These are phyloP conservation scores for Tubosaeta brunneosetosa DNA, from an alignment of 768 basidiomycete species.

Conservation along the genomic window DNA sequence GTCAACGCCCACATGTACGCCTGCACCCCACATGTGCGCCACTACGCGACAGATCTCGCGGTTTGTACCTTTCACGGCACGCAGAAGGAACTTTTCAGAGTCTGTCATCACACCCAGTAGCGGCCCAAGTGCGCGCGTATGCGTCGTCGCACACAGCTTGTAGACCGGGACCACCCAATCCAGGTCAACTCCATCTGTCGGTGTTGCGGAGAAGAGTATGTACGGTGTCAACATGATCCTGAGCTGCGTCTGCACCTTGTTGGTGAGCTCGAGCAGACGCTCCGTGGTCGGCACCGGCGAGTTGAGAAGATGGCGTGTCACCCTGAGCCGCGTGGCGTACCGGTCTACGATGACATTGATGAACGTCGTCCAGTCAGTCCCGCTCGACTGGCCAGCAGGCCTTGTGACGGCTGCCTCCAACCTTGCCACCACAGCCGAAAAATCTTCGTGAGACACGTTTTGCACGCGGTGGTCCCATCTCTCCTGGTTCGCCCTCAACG, in stretches of 20 bases:
- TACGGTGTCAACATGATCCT: slow-evolving; percentile 30
- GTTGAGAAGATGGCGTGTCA: slow-evolving; percentile 22
- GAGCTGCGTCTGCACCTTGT: slow-evolving; percentile 20
- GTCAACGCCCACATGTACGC: not conserved
- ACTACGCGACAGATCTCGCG: not conserved
- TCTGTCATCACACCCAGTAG: not conserved
- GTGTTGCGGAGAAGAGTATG: slow-evolving; percentile 15
- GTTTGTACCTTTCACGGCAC: not conserved
- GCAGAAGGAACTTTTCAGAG: not conserved
- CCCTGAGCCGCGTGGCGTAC: slow-evolving; percentile 28
- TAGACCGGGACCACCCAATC: slow-evolving; percentile 22
- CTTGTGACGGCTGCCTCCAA: too few relatives aligned
- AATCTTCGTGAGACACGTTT: too few relatives aligned
- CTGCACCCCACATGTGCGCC: not conserved
- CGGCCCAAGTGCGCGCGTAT: not conserved
- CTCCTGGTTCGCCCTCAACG: not conserved
- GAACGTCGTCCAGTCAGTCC: too few relatives aligned
- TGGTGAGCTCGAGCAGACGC: slow-evolving; percentile 4
- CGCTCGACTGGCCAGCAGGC: too few relatives aligned
- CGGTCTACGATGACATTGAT: slow-evolving; percentile 20
- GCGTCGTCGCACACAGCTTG: not conserved
- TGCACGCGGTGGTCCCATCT: not conserved
- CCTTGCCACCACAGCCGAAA: too few relatives aligned
- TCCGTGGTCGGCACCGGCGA: not conserved
- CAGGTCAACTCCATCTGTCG: not conserved